Evolutionary conservation across 2,329 filamentous ascomycete species (phyloP).

Genomic region (Colletotrichum sp.): DNA sequence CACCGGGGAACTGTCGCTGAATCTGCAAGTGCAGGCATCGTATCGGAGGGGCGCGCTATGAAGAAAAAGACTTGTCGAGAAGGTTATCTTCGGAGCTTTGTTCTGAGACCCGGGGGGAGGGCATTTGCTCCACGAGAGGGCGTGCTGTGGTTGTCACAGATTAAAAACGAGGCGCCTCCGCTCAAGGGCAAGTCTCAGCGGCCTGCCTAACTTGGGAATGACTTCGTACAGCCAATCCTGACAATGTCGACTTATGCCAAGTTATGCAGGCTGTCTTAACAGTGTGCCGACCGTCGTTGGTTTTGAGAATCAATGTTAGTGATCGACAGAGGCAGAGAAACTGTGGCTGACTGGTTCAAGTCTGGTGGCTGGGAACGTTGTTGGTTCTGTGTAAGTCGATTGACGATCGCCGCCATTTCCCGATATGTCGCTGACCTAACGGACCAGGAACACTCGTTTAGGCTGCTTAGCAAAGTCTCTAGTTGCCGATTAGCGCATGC

Average conservation of each 20-base stretch:
- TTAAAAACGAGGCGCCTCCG: not conserved
- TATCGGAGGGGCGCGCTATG: not conserved
- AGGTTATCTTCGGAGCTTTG: conserved; percentile 18
- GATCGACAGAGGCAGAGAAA: not conserved
- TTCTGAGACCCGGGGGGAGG: not conserved
- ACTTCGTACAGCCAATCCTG: not conserved
- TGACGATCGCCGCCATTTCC: not conserved
- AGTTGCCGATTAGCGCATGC: not conserved
- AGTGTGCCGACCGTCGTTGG: not conserved
- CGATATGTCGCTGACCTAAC: not conserved
- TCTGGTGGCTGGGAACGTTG: not conserved
- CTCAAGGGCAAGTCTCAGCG: not conserved
- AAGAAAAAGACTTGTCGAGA: not conserved
- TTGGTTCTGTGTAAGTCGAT: not conserved
- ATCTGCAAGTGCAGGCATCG: conserved; percentile 9
- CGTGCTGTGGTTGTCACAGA: conserved; percentile 10
- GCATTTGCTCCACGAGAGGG: not conserved
- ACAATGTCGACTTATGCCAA: not conserved
- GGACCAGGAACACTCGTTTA: not conserved
- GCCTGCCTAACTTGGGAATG: not conserved
- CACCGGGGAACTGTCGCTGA: not conserved
- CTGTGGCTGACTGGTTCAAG: not conserved
- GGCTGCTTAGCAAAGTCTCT: not conserved
- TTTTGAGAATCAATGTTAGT: not conserved
- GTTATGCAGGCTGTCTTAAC: not conserved